These are phyloP conservation scores for Phytopythium mirpurense DNA, from an alignment of 352 stramenopile species.

Conservation along the genomic window DNA sequence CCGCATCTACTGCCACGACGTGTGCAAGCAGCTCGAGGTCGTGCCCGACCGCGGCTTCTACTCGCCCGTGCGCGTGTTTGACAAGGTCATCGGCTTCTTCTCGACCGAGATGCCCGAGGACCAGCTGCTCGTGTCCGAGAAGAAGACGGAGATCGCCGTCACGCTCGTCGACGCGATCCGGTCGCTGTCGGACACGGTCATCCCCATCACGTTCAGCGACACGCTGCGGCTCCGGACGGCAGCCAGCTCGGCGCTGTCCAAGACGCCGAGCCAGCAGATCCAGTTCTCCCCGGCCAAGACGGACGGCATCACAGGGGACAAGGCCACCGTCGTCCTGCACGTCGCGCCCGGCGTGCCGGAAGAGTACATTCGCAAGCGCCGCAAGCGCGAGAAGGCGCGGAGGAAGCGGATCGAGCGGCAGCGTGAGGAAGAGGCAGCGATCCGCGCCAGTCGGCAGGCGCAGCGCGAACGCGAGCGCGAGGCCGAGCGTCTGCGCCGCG, in stretches of 20 bases:
- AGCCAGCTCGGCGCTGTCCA: slow-evolving; percentile 35
- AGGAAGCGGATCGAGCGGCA: slow-evolving; percentile 69
- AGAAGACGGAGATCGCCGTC: slow-evolving; percentile 85
- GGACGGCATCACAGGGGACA: slow-evolving; percentile 44
- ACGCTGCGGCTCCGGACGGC: slow-evolving; percentile 50
- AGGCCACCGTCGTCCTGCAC: slow-evolving; percentile 39
- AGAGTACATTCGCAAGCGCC: slow-evolving; percentile 84
- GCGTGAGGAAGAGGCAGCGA: slow-evolving; percentile 67
- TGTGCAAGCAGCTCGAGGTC: slow-evolving; percentile 72
- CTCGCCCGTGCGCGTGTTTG: slow-evolving; percentile 69
- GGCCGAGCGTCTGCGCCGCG: slow-evolving; percentile 63
- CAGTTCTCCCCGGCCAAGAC: slow-evolving; percentile 46
- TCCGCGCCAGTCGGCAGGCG: slow-evolving; percentile 63
- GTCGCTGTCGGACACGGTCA: slow-evolving; percentile 34
- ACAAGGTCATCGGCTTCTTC: slow-evolving; percentile 74
- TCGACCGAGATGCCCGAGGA: slow-evolving; percentile 83
- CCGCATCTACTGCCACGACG: slow-evolving; percentile 83
- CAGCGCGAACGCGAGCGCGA: slow-evolving; percentile 62
- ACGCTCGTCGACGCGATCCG: slow-evolving; percentile 80
- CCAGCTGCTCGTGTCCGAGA: slow-evolving; percentile 72
- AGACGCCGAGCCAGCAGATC: slow-evolving; percentile 57
- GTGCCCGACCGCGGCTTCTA: slow-evolving; percentile 82
- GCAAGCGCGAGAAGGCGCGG: slow-evolving; percentile 76
- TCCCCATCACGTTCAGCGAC: slow-evolving; percentile 71
- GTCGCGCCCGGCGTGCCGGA: slow-evolving; percentile 64